phyloP scores from a whole-genome alignment of 2,329 filamentous ascomycete genomes.

The Hypoxylon sp. region DNA sequence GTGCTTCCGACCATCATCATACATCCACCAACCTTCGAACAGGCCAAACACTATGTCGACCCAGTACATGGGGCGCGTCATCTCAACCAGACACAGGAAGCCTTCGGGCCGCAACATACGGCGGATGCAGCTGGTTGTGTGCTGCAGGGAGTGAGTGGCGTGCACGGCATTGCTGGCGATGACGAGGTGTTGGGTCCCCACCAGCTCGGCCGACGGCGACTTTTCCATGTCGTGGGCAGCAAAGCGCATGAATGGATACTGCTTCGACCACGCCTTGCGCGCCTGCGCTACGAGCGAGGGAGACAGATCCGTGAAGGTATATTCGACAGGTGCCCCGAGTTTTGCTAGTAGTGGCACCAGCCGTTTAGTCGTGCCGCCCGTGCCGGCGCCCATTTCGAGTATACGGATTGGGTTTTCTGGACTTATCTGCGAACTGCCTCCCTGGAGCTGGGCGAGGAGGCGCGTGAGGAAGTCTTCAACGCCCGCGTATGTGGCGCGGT shows the following conservation, averaged over 20 bases:
- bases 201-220: slow-evolving; percentile 21
- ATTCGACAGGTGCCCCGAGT: slow-evolving; percentile 44
- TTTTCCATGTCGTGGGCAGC: slow-evolving; percentile 45
- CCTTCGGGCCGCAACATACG: slow-evolving; percentile 44
- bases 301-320: slow-evolving; percentile 54
- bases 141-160: slow-evolving; percentile 41
- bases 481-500: slow-evolving; percentile 41
- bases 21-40: slow-evolving; percentile 51
- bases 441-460: slow-evolving; percentile 21
- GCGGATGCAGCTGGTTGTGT: slow-evolving; percentile 39
- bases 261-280: slow-evolving; percentile 15
- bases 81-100: slow-evolving; percentile 46
- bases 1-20: slow-evolving; percentile 44
- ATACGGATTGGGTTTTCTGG: slow-evolving; percentile 43
- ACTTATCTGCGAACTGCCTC: background rate
- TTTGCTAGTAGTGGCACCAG: slow-evolving; percentile 42
- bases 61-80: slow-evolving; percentile 42
- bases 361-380: slow-evolving; percentile 51
- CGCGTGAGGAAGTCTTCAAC: slow-evolving; percentile 37
- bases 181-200: slow-evolving; percentile 43
- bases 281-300: slow-evolving; percentile 44
- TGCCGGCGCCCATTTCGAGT: slow-evolving; percentile 53
- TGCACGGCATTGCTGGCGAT: slow-evolving; percentile 51
- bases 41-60: slow-evolving; percentile 48
- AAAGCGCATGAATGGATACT: slow-evolving; percentile 43